These are phyloP conservation scores for Podaxis rugospora DNA, from an alignment of 768 basidiomycete species.

Conservation along the genomic window DNA sequence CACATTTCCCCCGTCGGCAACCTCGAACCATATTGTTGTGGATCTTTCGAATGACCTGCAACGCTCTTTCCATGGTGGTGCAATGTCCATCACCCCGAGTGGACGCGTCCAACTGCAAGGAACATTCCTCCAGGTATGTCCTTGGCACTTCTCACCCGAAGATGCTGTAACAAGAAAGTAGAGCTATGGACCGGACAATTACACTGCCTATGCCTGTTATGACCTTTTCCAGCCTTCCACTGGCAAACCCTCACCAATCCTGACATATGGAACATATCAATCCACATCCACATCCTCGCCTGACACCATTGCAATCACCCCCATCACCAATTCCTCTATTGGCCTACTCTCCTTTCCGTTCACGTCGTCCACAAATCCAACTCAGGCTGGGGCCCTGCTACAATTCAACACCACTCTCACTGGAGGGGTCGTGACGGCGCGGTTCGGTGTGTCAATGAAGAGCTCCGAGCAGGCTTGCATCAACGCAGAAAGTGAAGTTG, in stretches of 20 bases:
- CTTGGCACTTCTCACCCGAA: background rate
- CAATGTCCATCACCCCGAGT: slow-evolving; percentile 25
- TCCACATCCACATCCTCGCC: slow-evolving; percentile 29
- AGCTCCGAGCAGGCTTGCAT: slow-evolving; percentile 49
- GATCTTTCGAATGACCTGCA: slow-evolving; percentile 42
- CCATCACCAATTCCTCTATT: slow-evolving; percentile 21
- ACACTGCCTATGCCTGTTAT: slow-evolving; percentile 45
- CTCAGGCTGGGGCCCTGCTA: slow-evolving; percentile 43
- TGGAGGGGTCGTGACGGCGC: slow-evolving; percentile 33
- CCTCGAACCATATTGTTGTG: slow-evolving; percentile 46
- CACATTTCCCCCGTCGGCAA: slow-evolving; percentile 38
- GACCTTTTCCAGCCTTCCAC: slow-evolving; percentile 31
- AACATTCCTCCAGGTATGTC: slow-evolving; percentile 38
- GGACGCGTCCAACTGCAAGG: slow-evolving; percentile 37
- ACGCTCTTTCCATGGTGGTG: slow-evolving; percentile 44
- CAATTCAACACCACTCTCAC: slow-evolving; percentile 27
- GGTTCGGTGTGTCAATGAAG: slow-evolving; percentile 56
- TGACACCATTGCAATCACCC: slow-evolving; percentile 28
- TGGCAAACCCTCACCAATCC: slow-evolving; percentile 15
- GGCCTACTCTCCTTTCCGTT: slow-evolving; percentile 30
- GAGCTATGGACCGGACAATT: slow-evolving; percentile 47
- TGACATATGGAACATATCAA: slow-evolving; percentile 36
- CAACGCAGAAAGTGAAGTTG: slow-evolving; percentile 52
- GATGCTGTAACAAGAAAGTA: slow-evolving; percentile 12
- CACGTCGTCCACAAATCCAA: slow-evolving; percentile 29